A percentile compares a stretch with the other conserved stretches of the same genome.
Evolutionary conservation across 306 rosid species (phyloP).

Genomic region (Castanea mollissima): DNA sequence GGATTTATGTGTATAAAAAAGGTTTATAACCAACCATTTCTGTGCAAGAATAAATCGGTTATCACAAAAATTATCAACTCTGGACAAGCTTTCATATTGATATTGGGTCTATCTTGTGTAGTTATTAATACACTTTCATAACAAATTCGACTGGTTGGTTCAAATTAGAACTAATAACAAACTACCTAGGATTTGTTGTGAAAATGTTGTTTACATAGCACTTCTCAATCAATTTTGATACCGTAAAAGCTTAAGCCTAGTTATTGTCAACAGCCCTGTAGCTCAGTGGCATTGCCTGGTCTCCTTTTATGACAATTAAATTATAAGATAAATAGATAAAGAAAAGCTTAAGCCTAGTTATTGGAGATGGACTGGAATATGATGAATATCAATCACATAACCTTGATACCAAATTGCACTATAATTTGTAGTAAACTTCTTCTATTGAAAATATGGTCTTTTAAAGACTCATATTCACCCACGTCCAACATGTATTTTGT

Average conservation of each 20-base stretch:
- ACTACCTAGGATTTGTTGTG: too few species aligned
- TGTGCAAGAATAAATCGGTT: neutral
- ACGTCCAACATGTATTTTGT: too few species aligned
- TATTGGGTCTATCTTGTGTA: neutral
- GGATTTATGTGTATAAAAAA: neutral
- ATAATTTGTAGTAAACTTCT: neutral
- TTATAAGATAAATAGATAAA: too few species aligned
- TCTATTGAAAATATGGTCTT: too few species aligned
- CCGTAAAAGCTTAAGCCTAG: neutral
- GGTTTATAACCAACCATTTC: neutral
- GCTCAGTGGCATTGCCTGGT: too few species aligned
- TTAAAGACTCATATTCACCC: too few species aligned
- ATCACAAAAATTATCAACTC: neutral
- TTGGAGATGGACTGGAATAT: neutral
- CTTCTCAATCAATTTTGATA: neutral
- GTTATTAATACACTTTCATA: too few species aligned
- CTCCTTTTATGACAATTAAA: too few species aligned
- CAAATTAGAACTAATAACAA: too few species aligned
- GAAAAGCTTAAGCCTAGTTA: neutral
- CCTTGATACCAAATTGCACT: neutral
- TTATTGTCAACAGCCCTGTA: neutral
- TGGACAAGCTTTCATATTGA: neutral
- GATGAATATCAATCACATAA: neutral
- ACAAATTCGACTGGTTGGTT: too few species aligned
- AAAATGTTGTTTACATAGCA: too few species aligned